Percentiles rank a stretch among this genome's conserved stretches.
These are phyloP conservation scores for Pleurotus pulmonarius DNA, from an alignment of 768 basidiomycete genomes.

Conservation along the genomic window DNA sequence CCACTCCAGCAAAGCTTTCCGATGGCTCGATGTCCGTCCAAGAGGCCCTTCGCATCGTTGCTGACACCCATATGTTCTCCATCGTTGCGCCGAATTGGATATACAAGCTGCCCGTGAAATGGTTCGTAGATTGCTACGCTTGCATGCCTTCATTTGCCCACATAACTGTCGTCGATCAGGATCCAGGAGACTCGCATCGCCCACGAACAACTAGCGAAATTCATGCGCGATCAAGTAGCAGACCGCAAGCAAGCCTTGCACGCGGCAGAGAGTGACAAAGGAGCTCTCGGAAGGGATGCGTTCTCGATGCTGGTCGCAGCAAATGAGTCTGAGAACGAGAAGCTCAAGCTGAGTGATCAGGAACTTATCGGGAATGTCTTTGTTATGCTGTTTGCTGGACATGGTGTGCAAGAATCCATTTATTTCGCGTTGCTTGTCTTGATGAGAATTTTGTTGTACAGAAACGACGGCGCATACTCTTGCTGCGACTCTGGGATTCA, in stretches of 20 bases:
- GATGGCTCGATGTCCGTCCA: conserved; percentile 36
- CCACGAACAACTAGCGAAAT: conserved; percentile 24
- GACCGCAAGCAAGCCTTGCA: conserved; percentile 27
- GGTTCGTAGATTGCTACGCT: conserved; percentile 13
- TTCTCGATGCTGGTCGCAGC: conserved; percentile 43
- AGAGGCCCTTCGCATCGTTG: conserved; percentile 30
- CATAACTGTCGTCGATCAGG: conserved; percentile 12
- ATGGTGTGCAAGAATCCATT: conserved; percentile 30
- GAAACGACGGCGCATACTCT: conserved; percentile 51
- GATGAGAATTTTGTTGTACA: conserved; percentile 11
- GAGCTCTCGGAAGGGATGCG: conserved; percentile 21
- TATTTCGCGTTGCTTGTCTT: not conserved
- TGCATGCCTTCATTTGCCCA: too few species aligned
- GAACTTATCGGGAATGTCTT: conserved; percentile 52
- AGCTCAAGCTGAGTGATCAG: conserved; percentile 33
- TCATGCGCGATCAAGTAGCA: conserved; percentile 35
- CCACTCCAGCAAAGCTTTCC: conserved; percentile 28
- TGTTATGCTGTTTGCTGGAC: conserved; percentile 53
- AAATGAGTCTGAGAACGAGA: conserved; percentile 38
- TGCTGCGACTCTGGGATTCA: conserved; percentile 41
- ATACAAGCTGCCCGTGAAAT: conserved; percentile 28
- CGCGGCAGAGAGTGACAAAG: conserved; percentile 3
- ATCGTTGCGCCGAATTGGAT: conserved; percentile 35
- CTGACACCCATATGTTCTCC: conserved; percentile 22
- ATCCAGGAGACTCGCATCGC: conserved; percentile 24